Base-by-base conservation (phyloP, 2,329 filamentous ascomycete genomes). In the Aureobasidium sp. region DNA sequence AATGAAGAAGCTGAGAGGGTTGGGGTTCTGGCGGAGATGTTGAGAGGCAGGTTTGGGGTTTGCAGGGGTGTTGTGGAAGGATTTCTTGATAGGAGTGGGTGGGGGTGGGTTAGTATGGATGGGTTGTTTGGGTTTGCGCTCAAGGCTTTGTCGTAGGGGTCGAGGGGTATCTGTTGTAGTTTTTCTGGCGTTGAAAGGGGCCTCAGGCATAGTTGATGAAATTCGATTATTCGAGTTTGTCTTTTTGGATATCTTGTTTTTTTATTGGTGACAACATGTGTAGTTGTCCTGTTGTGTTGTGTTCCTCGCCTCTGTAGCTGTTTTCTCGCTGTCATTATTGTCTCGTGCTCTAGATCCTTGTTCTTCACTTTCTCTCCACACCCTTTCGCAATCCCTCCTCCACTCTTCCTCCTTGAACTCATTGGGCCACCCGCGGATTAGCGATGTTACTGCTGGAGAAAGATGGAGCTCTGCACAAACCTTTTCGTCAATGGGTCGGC, bases 11-110 rank as follows among this genome's bases (percentile, higher is more conserved):
- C 79, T 64, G 86, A 88, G 62, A 86, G 84, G 74, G 66, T 70
- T 65, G 77, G 73, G 62, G 74, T 97, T 2, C 78, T 97, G 62
- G 91, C 86, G 3, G 89, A 92, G 71, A 86, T 91, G 73, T 99
- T 99, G 74, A 83, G 90, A 62, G 79, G 81, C 42, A 81, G 91
- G 64, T 97, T 97, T 72, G 83, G 76, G 12, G 90, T 89, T 0
- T 78, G 93, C 67, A 89, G 86, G 78, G 81, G 81, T 7, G 85
- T 91, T 15, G 90, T 96, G 5, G 90, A 93, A 62, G 69, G 65
- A 14, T 72, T 71, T 63, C 63, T 74, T 67, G 73, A 75, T 52
- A 71, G 68, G 65, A 73, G 71, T 66, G 70, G 71, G 35, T 73
- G 70, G 71, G 71, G 67, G 42, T 74, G 78, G 65, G 79, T 79